phyloP scores from a whole-genome alignment of 1,284 basidiomycete species.

The Ganoderma meredithae region DNA sequence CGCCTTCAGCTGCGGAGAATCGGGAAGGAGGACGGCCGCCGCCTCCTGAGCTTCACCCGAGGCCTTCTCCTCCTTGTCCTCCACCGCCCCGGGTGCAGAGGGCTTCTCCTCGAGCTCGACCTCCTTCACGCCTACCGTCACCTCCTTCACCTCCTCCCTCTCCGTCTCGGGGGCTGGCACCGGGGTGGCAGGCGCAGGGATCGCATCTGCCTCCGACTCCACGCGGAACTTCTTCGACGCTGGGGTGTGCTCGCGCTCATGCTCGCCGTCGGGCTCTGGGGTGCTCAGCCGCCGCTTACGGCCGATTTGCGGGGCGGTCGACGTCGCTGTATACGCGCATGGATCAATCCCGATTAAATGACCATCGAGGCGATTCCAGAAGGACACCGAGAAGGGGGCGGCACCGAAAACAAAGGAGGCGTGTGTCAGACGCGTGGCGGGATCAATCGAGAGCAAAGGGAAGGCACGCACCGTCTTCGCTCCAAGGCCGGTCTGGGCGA shows the following conservation, averaged over 20 bases:
- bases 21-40: constrained; percentile 58
- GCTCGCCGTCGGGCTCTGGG: constrained; percentile 52
- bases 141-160: constrained; percentile 68
- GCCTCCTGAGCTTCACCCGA: constrained; percentile 53
- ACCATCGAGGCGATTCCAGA: constrained; percentile 21
- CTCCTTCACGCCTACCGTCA: constrained; percentile 72
- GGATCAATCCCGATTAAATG: constrained; percentile 10
- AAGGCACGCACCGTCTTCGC: constrained; percentile 68
- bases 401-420: constrained; percentile 1
- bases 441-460: constrained; percentile 16
- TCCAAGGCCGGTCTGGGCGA: constrained; percentile 75
- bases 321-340: constrained; percentile 59
- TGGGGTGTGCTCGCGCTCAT: constrained; percentile 43
- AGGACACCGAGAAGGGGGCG: constrained; percentile 23
- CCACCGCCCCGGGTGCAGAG: constrained; percentile 45
- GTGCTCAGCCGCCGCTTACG: constrained; percentile 70
- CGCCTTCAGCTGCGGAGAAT: constrained; percentile 43
- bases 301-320: constrained; percentile 72
- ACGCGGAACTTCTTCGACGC: constrained; percentile 54
- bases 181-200: constrained; percentile 24
- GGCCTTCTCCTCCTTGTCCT: constrained; percentile 34
- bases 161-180: constrained; percentile 41
- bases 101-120: constrained; percentile 62
- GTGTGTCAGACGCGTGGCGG: constrained; percentile 35
- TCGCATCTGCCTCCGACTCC: constrained; percentile 39